Conservation (phyloP, 78 protist genomes). For the Chrysochromulina parva region DNA sequence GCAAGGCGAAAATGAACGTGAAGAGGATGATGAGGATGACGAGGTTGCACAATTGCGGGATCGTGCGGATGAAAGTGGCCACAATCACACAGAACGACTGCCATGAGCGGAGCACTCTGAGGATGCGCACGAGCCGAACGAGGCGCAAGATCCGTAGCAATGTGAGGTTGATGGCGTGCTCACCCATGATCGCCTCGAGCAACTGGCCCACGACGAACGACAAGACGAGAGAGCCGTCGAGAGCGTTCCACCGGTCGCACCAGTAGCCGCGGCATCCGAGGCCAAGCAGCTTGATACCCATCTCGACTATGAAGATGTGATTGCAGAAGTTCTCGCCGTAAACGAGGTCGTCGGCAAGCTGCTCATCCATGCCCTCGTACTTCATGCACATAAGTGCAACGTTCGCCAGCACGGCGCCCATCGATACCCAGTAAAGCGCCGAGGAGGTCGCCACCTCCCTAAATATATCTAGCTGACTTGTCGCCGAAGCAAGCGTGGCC, state of each 20-base stretch:
- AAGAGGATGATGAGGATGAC: neutral
- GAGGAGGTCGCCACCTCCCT: no score
- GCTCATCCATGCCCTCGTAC: neutral
- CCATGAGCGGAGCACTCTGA: slow-evolving; percentile 33
- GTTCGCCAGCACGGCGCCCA: neutral
- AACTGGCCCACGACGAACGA: neutral
- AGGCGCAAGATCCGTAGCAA: neutral
- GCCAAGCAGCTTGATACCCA: slow-evolving; percentile 14
- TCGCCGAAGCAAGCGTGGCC: no score
- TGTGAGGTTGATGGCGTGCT: neutral
- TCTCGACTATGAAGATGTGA: slow-evolving; percentile 16
- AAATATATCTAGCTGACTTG: no score
- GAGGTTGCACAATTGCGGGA: neutral
- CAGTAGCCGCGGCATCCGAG: slow-evolving; percentile 19
- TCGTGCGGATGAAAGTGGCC: neutral
- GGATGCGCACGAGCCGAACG: slow-evolving; percentile 17
- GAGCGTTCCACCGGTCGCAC: neutral
- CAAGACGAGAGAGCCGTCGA: slow-evolving; percentile 29
- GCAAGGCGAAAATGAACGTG: neutral
- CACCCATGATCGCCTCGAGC: neutral
- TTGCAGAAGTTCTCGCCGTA: neutral
- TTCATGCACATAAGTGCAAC: neutral
- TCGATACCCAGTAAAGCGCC: neutral
- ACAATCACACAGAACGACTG: neutral
- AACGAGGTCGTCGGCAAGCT: neutral